Conservation (phyloP, 768 basidiomycete genomes). For the Boletus edulis region DNA sequence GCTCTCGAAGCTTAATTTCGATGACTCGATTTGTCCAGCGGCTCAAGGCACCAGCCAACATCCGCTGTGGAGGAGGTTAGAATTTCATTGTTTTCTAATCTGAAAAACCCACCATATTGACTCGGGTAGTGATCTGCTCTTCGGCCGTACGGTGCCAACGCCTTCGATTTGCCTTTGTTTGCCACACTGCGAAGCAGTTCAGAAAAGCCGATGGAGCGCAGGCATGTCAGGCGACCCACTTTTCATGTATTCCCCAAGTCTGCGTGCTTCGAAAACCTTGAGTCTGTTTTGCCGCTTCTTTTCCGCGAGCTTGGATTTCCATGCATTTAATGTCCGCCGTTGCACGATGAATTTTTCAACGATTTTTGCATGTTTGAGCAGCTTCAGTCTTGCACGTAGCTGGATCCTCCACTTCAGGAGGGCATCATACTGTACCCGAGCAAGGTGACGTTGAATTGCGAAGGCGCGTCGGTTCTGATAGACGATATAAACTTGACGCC, state of each 20-base stretch:
- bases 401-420: slow-evolving; percentile 56
- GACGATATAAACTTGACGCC: slow-evolving; percentile 42
- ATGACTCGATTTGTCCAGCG: slow-evolving; percentile 75
- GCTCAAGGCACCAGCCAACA: slow-evolving; percentile 44
- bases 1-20: slow-evolving; percentile 67
- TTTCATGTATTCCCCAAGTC: slow-evolving; percentile 28
- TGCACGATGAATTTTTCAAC: slow-evolving; percentile 51
- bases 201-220: slow-evolving; percentile 1
- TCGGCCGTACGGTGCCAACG: slow-evolving; percentile 45
- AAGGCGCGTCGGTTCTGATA: slow-evolving; percentile 47
- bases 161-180: slow-evolving; percentile 35
- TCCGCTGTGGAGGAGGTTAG: slow-evolving; percentile 41
- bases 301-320: slow-evolving; percentile 47
- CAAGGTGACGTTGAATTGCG: slow-evolving; percentile 41
- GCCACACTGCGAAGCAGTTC: slow-evolving; percentile 44
- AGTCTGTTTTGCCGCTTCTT: slow-evolving; percentile 45
- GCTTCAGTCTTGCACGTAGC: slow-evolving; percentile 47
- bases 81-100: neutral
- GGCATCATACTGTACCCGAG: slow-evolving; percentile 39
- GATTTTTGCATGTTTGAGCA: slow-evolving; percentile 52
- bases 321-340: slow-evolving; percentile 45
- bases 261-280: slow-evolving; percentile 40
- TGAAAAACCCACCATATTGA: slow-evolving; percentile 38
- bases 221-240: slow-evolving; percentile 30
- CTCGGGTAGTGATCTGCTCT: slow-evolving; percentile 36